Conservation (phyloP, 2,329 filamentous ascomycete genomes). For the Davidsoniella australis region DNA sequence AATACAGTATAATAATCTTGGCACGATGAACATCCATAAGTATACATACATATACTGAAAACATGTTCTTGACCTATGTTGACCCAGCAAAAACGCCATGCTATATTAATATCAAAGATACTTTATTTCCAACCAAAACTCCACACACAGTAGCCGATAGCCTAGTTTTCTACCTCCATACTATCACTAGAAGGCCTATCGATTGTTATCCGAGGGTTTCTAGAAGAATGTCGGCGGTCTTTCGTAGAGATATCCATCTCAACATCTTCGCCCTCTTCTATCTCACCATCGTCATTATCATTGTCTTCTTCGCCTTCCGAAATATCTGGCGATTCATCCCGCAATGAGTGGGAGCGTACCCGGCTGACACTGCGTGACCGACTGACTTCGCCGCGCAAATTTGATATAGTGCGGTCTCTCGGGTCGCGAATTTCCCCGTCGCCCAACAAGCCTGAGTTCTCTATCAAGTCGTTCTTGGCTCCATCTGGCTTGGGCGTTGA, state of each 20-base stretch:
- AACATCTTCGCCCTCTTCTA: constrained; percentile 35
- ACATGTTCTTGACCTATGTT: too few relatives aligned
- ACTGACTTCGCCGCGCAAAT: constrained; percentile 5
- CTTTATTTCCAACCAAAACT: too few relatives aligned
- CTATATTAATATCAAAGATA: too few relatives aligned
- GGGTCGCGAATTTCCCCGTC: constrained; percentile 18
- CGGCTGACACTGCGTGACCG: constrained; percentile 8
- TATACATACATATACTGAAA: too few relatives aligned
- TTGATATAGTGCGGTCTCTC: neutral
- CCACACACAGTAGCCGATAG: too few relatives aligned
- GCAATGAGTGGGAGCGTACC: constrained; percentile 18
- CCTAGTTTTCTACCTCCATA: constrained; percentile 42
- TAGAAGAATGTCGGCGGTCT: too few relatives aligned
- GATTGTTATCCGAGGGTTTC: constrained; percentile 28
- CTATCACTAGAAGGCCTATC: constrained; percentile 36
- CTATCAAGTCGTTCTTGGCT: constrained; percentile 17
- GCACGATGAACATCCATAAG: too few relatives aligned
- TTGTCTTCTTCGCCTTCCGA: constrained; percentile 44
- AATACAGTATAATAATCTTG: too few relatives aligned
- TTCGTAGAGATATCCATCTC: constrained; percentile 28
- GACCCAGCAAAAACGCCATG: too few relatives aligned
- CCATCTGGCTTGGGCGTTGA: constrained; percentile 7
- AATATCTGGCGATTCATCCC: constrained; percentile 26
- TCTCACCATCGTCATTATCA: constrained; percentile 25
- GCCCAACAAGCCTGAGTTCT: constrained; percentile 14